Evolutionary conservation across 352 stramenopile species (phyloP).

Genomic region (Phytophthora hybrid): DNA sequence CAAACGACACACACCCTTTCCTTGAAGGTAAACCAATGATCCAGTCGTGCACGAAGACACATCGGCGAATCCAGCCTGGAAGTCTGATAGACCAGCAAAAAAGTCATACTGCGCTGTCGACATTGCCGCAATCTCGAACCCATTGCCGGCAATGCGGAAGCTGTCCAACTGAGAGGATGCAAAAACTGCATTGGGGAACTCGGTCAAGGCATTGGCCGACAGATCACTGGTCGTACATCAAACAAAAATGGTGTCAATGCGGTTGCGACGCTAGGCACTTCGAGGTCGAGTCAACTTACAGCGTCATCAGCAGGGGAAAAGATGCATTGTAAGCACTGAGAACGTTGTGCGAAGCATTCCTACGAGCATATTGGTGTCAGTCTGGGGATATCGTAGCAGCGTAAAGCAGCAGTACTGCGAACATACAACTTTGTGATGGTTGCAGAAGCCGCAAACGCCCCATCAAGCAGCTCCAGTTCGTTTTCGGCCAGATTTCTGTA

Average conservation of each 20-base stretch:
- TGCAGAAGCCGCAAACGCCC: constrained; percentile 36
- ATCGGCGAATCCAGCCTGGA: constrained; percentile 61
- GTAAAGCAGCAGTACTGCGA: too few relatives aligned
- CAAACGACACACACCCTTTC: constrained; percentile 61
- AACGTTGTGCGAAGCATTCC: constrained; percentile 62
- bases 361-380: constrained; percentile 15
- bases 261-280: not conserved
- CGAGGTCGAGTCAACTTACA: constrained; percentile 43
- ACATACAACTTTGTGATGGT: constrained; percentile 57
- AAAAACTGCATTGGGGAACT: constrained; percentile 62
- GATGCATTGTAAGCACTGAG: constrained; percentile 48
- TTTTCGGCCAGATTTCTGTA: constrained; percentile 64
- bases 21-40: constrained; percentile 67
- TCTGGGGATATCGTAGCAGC: not conserved
- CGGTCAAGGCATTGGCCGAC: constrained; percentile 54
- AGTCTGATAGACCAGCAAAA: constrained; percentile 65
- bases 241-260: constrained; percentile 5
- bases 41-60: constrained; percentile 54
- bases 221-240: constrained; percentile 49
- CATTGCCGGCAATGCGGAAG: constrained; percentile 58
- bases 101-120: constrained; percentile 72
- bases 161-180: constrained; percentile 49
- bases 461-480: constrained; percentile 43
- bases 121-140: constrained; percentile 64
- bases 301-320: constrained; percentile 43